Conservation (phyloP, 2,329 filamentous ascomycete genomes). For the Myriangium duriaei region DNA sequence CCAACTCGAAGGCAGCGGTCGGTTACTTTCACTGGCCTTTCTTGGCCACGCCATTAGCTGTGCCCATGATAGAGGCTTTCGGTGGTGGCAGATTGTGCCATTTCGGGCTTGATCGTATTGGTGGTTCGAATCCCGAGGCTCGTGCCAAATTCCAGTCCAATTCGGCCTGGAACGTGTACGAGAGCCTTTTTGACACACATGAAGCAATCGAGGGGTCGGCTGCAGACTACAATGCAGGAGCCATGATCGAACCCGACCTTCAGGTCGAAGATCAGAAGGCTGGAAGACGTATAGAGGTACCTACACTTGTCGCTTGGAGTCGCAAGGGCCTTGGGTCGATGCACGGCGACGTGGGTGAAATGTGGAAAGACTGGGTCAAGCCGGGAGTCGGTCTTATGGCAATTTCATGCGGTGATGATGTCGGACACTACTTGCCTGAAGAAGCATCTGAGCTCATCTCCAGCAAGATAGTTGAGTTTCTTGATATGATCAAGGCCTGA, state of each 20-base stretch:
- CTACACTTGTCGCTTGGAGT: slow-evolving; percentile 34
- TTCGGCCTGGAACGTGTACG: slow-evolving; percentile 33
- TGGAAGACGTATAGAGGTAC: slow-evolving; percentile 31
- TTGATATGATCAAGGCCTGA: slow-evolving; percentile 4
- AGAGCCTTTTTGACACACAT: slow-evolving; percentile 28
- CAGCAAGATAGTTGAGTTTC: slow-evolving; percentile 17
- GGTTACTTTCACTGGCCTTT: slow-evolving; percentile 41
- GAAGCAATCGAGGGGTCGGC: slow-evolving; percentile 32
- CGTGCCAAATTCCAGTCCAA: slow-evolving; percentile 21
- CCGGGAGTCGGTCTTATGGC: slow-evolving; percentile 21
- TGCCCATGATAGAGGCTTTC: slow-evolving; percentile 30
- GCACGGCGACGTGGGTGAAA: slow-evolving; percentile 29
- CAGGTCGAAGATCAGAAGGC: slow-evolving; percentile 34
- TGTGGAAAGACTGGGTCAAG: slow-evolving; percentile 36
- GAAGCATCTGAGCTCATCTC: slow-evolving; percentile 29
- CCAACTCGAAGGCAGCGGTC: slow-evolving; percentile 24
- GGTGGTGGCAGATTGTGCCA: slow-evolving; percentile 30
- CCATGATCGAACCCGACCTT: slow-evolving; percentile 29
- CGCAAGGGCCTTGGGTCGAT: slow-evolving; percentile 29
- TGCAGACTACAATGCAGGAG: slow-evolving; percentile 37
- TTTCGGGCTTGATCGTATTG: slow-evolving; percentile 21
- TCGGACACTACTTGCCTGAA: slow-evolving; percentile 37
- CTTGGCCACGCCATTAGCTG: slow-evolving; percentile 35
- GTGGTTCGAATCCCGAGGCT: slow-evolving; percentile 20
- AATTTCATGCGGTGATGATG: slow-evolving; percentile 24